Evolutionary conservation across 441 rosid species (phyloP).

Genomic region (Omphalea diandra): DNA sequence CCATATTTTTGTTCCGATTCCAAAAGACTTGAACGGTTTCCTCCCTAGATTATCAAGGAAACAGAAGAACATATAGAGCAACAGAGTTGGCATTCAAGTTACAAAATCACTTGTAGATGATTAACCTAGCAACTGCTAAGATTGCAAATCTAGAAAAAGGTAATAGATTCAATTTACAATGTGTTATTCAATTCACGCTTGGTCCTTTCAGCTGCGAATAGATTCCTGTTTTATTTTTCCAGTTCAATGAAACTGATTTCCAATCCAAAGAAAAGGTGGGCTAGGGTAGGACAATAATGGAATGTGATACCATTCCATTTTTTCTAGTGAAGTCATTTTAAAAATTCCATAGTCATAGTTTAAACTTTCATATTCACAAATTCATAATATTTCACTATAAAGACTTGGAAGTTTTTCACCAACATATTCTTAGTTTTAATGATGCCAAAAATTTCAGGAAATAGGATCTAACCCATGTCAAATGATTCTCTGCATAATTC

Average conservation of each 20-base stretch:
- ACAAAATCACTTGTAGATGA: not conserved
- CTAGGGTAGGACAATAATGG: not conserved
- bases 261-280: not conserved
- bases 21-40: not conserved
- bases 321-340: not conserved
- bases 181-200: not conserved
- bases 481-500: not conserved
- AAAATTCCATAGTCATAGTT: not conserved
- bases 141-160: not conserved
- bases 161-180: not conserved
- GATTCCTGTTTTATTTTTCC: not conserved
- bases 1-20: conserved; percentile 1
- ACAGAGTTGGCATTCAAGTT: not conserved
- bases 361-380: not conserved
- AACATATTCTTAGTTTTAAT: not conserved
- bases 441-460: not conserved
- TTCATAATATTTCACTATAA: not conserved
- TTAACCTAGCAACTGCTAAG: not conserved
- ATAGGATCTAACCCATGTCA: not conserved
- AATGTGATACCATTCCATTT: not conserved
- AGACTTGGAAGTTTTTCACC: not conserved
- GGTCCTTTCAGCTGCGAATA: not conserved
- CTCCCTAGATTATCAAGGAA: not conserved
- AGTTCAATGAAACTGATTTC: not conserved
- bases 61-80: not conserved